phyloP scores from a whole-genome alignment of 2,329 filamentous ascomycete genomes.

The Penicillium sp. region DNA sequence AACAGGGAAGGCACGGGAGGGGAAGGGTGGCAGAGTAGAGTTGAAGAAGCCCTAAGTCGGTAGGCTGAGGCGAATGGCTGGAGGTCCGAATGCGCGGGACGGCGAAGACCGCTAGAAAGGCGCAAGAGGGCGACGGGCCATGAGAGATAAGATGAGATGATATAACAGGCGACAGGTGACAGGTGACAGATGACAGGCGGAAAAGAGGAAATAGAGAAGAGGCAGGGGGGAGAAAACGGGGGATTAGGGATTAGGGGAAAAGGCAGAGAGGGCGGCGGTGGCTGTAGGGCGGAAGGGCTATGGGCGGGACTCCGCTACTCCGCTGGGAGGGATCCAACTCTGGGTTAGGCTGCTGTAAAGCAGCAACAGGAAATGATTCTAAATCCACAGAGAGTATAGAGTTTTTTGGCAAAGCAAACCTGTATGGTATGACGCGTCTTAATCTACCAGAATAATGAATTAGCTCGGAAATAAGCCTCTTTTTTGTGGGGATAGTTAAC shows the following conservation, averaged over 20 bases:
- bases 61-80: background rate
- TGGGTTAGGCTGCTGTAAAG: too few relatives aligned
- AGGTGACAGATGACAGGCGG: slow-evolving; percentile 3
- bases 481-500: background rate
- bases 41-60: background rate
- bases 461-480: slow-evolving; percentile 3
- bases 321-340: background rate
- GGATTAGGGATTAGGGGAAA: background rate
- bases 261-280: background rate
- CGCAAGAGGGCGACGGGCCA: slow-evolving; percentile 14
- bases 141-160: slow-evolving; percentile 7
- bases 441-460: background rate
- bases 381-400: too few relatives aligned
- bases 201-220: slow-evolving; percentile 7
- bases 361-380: too few relatives aligned
- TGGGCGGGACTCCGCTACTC: slow-evolving; percentile 4
- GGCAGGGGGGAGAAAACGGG: background rate
- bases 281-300: background rate
- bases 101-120: slow-evolving; percentile 2
- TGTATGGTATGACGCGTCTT: background rate
- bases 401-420: too few relatives aligned
- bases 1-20: background rate
- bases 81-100: slow-evolving; percentile 9
- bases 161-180: background rate
- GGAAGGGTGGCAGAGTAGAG: background rate